Base-by-base conservation (phyloP, 768 basidiomycete species). In the Naganishia antarctica region DNA sequence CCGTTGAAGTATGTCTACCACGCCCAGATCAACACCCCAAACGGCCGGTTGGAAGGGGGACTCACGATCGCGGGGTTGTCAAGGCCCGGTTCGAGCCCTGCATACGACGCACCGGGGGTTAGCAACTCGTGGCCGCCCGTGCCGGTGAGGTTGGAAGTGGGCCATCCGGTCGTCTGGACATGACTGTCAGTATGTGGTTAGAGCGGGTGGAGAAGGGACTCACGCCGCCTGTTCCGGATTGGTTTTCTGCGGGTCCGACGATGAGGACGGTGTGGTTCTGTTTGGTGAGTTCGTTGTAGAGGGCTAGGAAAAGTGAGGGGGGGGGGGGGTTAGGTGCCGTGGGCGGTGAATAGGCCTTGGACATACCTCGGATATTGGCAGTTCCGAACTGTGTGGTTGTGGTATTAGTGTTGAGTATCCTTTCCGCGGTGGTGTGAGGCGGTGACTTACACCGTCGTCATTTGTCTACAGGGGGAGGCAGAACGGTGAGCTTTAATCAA, bases 1-100 rank as follows among this genome's bases (percentile, higher is more conserved):
- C 62, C 62, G 31, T 63, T 63, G 16, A 63, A 63, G 40, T 63
- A 63, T 12, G 62, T 63, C 62, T 63, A 44, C 13, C 28, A 8
- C 25, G 28, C 47, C 7, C 47, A 5, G 9, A 23, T 18, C 45
- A 46, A 37, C 4, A 25, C 47, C 9, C 28, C 11, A 49, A n/a
- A n/a, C n/a, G n/a, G n/a, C n/a, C n/a, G n/a, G n/a, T n/a, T n/a
- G n/a, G n/a, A n/a, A n/a, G n/a, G 18, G 28, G 12, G 16, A 51
- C 62, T 44, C n/a, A 63, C 62, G 28, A 63, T 63, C 6, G 16
- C 40, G 5, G 62, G 49, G 28, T 63, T 57, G 21, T 63, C 21
- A 2, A 57, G 26, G 1, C 62, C 62, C 0, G 62, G 50, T 16
- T 63, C 62, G 7, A 32, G 25, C 4, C 62, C 62, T 1, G 62